Evolutionary conservation across 2,329 filamentous ascomycete genomes (phyloP), one percentile per base, ranked within the genome.

Genomic region (Pseudocercospora fijiensis): DNA sequence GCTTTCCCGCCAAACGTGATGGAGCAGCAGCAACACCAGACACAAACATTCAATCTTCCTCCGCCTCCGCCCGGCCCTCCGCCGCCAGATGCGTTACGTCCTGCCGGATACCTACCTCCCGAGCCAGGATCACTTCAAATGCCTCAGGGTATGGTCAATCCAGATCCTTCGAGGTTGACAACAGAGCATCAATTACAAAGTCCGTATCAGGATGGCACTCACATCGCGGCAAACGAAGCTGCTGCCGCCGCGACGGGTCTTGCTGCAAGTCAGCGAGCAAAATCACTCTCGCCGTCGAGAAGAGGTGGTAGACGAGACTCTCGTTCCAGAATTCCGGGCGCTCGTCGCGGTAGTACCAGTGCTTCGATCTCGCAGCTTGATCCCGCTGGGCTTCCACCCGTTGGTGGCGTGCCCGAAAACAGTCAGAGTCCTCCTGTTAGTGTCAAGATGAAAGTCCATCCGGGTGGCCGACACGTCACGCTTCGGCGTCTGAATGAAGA

Each of bases 401-500:
- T 64, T 49, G 24, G 58, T 20, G 63, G 62, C 27, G 57, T 72
- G n/a, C 52, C 63, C 28, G 59, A 79, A 79, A 57, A 57, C 27
- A 52, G 67, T 20, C 60, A 79, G 80, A 65, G 76, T 82, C 85
- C 85, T n/a, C 85, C 85, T 2, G 84, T 88, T 53, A 86, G 83
- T 28, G 82, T 89, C 61, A 87, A 88, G 73, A 82, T 88, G 47
- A 86, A 87, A 71, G 86, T 88, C 82, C 85, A 88, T 74, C 83
- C 84, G 63, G 85, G 88, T 67, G 85, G 85, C 24, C 81, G 85
- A 7, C 84, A 86, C 70, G 85, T 89, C 37, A 89, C 86, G 2
- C 78, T 89, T 7, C 80, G 86, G 27, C 79, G 85, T 11, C 76
- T 89, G 26, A 86, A 84, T 10, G 84, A 86, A 69, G 83, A 86